Evolutionary conservation across 1,284 basidiomycete genomes (phyloP).

Genomic region (Testicularia cyperi): DNA sequence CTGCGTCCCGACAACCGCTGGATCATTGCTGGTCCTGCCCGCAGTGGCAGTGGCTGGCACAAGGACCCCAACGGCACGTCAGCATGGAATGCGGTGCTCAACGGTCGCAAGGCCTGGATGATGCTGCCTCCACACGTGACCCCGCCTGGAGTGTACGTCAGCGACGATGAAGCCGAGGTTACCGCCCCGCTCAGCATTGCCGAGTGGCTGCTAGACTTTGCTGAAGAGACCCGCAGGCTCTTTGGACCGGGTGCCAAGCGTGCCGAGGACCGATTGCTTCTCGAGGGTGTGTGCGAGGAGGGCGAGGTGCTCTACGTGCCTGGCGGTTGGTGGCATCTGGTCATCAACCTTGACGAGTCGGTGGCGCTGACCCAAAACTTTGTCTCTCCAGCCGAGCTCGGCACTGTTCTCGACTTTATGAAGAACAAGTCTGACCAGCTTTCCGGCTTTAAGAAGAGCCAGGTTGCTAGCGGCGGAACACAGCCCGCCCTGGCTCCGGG

Average conservation of each 20-base stretch:
- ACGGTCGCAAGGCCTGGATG: conserved; percentile 61
- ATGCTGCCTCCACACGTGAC: conserved; percentile 61
- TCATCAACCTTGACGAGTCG: conserved; percentile 48
- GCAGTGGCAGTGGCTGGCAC: conserved; percentile 54
- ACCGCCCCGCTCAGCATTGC: conserved; percentile 59
- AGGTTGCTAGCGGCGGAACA: conserved; percentile 5
- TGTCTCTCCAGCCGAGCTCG: conserved; percentile 61
- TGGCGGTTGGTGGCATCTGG: conserved; percentile 57
- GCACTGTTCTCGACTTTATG: conserved; percentile 61
- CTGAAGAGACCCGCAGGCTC: conserved; percentile 51
- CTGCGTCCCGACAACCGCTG: conserved; percentile 52
- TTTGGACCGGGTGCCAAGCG: conserved; percentile 52
- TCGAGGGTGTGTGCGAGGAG: conserved; percentile 61
- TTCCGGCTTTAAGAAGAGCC: conserved; percentile 60
- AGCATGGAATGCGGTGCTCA: conserved; percentile 63
- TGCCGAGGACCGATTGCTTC: conserved; percentile 44
- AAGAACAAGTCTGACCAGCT: conserved; percentile 61
- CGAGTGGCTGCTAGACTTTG: conserved; percentile 63
- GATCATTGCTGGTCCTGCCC: conserved; percentile 52
- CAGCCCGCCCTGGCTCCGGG: conserved; percentile 4
- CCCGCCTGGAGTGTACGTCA: conserved; percentile 62
- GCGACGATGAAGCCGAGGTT: conserved; percentile 59
- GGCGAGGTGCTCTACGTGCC: conserved; percentile 61
- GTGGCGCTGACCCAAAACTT: conserved; percentile 64
- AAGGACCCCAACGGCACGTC: conserved; percentile 62